Evolutionary conservation across 768 basidiomycete species (phyloP), one percentile per base, ranked within the genome.

Genomic region (Chalciporus chontae): DNA sequence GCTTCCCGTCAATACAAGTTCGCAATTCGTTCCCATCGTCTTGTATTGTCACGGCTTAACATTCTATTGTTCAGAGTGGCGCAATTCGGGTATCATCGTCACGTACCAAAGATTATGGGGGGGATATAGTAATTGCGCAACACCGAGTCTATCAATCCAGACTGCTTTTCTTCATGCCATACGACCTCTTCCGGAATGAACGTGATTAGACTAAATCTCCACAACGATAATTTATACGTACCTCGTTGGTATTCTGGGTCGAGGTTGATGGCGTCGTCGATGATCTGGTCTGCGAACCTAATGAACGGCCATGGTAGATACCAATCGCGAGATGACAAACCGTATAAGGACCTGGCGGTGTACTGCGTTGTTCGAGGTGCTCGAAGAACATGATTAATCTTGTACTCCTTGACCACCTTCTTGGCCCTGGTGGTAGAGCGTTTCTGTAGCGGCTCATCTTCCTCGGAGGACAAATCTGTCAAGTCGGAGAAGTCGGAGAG

Each of bases 1-100:
- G 85, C 60, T 87, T 87, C n/a, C 85, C 85, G 53, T 87, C 86
- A 13, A 85, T 84, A 52, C 84, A 86, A 0, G 73, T 72, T 18
- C 77, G 73, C 17, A 59, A 57, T 53, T 79, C 77, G 7, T 60
- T 63, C 4, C 75, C 77, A 29, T 80, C 73, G 3, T 71, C 65
- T 15, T 64, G 58, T 3, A 52, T 45, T 0, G 63, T 67, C 5
- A 76, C 73, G 31, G 74, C 78, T 81, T 11, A 49, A 40, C 3
- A 26, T 15, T 26, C 29, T 23, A 34, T 39, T 26, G 11, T 27
- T n/a, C 58, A 34, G 47, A 8, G 14, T 43, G 51, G 34, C 21
- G 31, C 23, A 8, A 39, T 48, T 17, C 38, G 5, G 4, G n/a
- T 13, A 21, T 5, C 36, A 7, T 24, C 36, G 15, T 34, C 9